Base-by-base conservation (phyloP, 176 grass and related monocot species). In the Eragrostis nindensis region DNA sequence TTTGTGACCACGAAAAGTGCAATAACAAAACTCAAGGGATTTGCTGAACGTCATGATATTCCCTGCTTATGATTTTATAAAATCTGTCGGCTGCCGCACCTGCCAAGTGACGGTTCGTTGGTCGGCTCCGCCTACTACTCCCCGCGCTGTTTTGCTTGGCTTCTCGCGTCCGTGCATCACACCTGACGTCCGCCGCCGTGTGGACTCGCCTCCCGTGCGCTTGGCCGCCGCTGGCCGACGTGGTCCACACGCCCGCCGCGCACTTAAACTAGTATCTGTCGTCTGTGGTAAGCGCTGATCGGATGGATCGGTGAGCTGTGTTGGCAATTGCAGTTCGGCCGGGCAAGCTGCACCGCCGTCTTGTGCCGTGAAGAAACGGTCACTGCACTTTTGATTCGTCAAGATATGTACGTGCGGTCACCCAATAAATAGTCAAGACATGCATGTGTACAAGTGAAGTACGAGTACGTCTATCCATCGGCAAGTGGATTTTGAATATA, bases 321-420 rank as follows among this genome's bases (percentile, higher is more conserved):
- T 36, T 36, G 32, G 32, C 32, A 36, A 36, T 36, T 61, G 32
- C 60, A 5, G 68, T 39, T 64, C 25, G 11, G 9, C 21, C 27
- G 46, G 12, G 59, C 19, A 25, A 39, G 7, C 17, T 44, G 41
- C 70, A 17, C 11, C 63, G 29, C 79, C 55, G 71, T 39, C 82
- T 3, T 36, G n/a, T 85, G 46, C 10, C 80, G 86, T 88, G 86
- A 57, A 27, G 81, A 5, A 53, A 68, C 5, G 50, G 86, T 18
- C 75, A 42, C 14, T 22, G 76, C 76, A 39, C 64, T 80, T 85
- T 56, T 0, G 62, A 46, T 80, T 56, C 82, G 76, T 85, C 82
- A 89, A 76, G 82, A 84, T 80, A 84, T 75, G 70, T 10, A 69
- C 55, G 62, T 27, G 25, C 26, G 24, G n/a, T 48, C 80, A 68